These are phyloP conservation scores for Cicer chorassanicum DNA, from an alignment of 306 rosid species.

Conservation along the genomic window DNA sequence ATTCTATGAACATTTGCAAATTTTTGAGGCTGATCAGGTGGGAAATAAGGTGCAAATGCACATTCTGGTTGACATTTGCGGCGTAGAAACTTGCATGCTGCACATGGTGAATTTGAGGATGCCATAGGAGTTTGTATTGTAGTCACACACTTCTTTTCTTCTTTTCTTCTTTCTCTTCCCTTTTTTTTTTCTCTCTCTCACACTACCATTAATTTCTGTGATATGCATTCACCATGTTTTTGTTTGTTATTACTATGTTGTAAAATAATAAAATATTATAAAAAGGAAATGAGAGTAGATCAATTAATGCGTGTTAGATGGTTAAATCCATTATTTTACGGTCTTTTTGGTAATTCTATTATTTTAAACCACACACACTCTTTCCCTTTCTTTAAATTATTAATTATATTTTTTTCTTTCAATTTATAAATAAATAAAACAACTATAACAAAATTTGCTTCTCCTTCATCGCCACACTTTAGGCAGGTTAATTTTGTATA, in stretches of 20 bases:
- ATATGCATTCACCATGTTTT: conserved; percentile 40
- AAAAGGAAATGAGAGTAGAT: conserved; percentile 18
- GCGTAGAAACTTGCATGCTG: conserved; percentile 94
- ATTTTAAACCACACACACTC: conserved; percentile 51
- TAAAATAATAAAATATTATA: conserved; percentile 44
- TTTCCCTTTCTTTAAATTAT: conserved; percentile 32
- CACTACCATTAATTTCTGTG: conserved; percentile 54
- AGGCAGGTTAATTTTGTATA: neutral
- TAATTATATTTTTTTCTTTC: neutral
- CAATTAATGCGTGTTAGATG: conserved; percentile 54
- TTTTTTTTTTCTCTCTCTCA: conserved; percentile 28
- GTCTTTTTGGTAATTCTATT: conserved; percentile 41
- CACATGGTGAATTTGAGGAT: conserved; percentile 75
- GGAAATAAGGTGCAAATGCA: conserved; percentile 92
- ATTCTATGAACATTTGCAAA: conserved; percentile 92
- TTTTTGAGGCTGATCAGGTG: conserved; percentile 96
- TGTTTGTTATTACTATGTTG: conserved; percentile 46
- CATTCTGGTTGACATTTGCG: conserved; percentile 96
- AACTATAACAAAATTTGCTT: conserved; percentile 1
- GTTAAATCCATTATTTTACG: conserved; percentile 48
- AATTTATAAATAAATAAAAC: neutral
- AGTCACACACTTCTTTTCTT: neutral
- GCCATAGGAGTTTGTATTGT: conserved; percentile 30
- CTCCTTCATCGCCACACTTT: conserved; percentile 19
- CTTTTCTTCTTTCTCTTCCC: neutral